Conservation (phyloP, 1,284 basidiomycete genomes). For the Moesziomyces sp. region DNA sequence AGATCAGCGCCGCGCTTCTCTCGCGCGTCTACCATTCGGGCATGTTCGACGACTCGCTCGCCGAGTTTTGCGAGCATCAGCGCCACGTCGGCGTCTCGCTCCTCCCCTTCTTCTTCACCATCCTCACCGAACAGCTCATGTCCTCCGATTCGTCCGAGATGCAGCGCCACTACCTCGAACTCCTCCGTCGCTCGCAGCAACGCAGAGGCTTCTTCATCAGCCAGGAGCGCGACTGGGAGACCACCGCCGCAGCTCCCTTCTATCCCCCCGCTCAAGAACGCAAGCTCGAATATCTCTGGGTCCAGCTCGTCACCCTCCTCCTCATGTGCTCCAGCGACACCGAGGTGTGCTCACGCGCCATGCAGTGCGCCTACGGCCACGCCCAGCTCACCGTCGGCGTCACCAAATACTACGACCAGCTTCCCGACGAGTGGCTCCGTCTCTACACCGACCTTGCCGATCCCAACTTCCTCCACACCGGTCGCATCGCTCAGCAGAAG, state of each 20-base stretch:
- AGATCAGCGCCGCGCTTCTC: slow-evolving; percentile 19
- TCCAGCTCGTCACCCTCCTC: slow-evolving; percentile 47
- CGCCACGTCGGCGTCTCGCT: slow-evolving; percentile 28
- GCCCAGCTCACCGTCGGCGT: slow-evolving; percentile 21
- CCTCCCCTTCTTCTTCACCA: slow-evolving; percentile 39
- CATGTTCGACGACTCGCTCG: slow-evolving; percentile 14
- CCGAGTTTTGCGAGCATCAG: slow-evolving; percentile 28
- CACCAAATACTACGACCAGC: slow-evolving; percentile 28
- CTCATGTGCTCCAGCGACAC: slow-evolving; percentile 61
- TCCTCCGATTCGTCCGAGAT: slow-evolving; percentile 26
- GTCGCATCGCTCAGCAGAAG: slow-evolving; percentile 82
- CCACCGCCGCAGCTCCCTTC: slow-evolving; percentile 18
- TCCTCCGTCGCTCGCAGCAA: slow-evolving; percentile 32
- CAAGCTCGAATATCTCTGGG: slow-evolving; percentile 32
- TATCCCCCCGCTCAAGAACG: slow-evolving; percentile 36
- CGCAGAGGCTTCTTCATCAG: slow-evolving; percentile 33
- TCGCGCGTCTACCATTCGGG: slow-evolving; percentile 22
- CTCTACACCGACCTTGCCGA: slow-evolving; percentile 51
- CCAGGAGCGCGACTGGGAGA: slow-evolving; percentile 15
- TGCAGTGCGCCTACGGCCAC: slow-evolving; percentile 43
- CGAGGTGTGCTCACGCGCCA: slow-evolving; percentile 55
- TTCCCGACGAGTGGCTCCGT: slow-evolving; percentile 45
- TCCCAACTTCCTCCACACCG: slow-evolving; percentile 54
- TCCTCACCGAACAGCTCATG: slow-evolving; percentile 47
- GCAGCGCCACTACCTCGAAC: slow-evolving; percentile 52